Evolutionary conservation across 192 early-diverging fungal species (phyloP).

Genomic region (Linnemannia exigua): DNA sequence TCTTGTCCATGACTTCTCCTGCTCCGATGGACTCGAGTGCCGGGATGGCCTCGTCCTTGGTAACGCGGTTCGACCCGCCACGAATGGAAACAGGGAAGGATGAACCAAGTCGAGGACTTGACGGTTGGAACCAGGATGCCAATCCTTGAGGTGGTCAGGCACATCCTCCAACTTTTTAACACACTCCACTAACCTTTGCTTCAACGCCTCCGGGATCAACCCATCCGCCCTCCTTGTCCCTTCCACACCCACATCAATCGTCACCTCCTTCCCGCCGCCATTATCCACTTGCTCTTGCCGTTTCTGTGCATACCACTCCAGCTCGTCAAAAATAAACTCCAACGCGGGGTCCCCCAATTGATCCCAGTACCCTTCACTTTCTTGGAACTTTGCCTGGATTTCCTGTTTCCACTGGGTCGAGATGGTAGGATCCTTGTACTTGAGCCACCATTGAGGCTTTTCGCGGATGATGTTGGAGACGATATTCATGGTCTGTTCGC

Average conservation of each 20-base stretch:
- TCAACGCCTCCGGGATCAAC: slow-evolving; percentile 47
- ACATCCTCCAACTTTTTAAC: slow-evolving; percentile 56
- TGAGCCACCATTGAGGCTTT: slow-evolving; percentile 55
- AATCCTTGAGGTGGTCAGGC: slow-evolving; percentile 56
- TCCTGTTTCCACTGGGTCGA: slow-evolving; percentile 17
- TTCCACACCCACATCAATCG: slow-evolving; percentile 22
- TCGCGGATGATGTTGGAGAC: slow-evolving; percentile 47
- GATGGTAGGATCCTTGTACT: slow-evolving; percentile 40
- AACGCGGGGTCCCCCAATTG: slow-evolving; percentile 52
- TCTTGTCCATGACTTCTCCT: neutral
- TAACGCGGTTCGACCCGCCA: slow-evolving; percentile 13
- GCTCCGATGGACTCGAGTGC: neutral
- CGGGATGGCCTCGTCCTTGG: slow-evolving; percentile 9
- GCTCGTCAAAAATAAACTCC: slow-evolving; percentile 60
- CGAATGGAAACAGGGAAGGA: slow-evolving; percentile 64
- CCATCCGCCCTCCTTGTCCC: slow-evolving; percentile 42
- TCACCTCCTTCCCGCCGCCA: neutral
- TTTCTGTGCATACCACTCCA: slow-evolving; percentile 50
- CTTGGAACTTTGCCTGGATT: neutral
- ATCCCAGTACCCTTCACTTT: no score
- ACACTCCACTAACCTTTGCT: slow-evolving; percentile 29
- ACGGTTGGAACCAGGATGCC: slow-evolving; percentile 61
- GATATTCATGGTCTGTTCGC: slow-evolving; percentile 12
- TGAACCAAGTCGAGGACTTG: slow-evolving; percentile 68
- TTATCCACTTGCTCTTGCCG: slow-evolving; percentile 47